Conservation (phyloP, 2,329 filamentous ascomycete species). For the Raffaelea deltoideospora region DNA sequence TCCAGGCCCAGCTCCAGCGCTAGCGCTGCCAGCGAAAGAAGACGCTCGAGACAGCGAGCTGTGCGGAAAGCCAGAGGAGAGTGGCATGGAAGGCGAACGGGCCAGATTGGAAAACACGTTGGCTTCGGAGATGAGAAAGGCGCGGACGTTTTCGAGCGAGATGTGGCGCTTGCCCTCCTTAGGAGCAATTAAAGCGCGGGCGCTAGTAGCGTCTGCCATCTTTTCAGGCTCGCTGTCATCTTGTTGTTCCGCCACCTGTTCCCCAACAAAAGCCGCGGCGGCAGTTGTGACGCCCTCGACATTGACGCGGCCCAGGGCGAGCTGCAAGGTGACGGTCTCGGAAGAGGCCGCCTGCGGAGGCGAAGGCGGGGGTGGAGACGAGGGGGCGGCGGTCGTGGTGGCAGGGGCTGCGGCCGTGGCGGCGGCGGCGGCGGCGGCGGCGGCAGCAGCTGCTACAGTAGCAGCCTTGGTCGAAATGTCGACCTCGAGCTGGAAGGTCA, state of each 20-base stretch:
- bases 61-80: slow-evolving; percentile 37
- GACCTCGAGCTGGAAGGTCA: slow-evolving; percentile 52
- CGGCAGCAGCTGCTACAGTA: not conserved
- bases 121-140: slow-evolving; percentile 51
- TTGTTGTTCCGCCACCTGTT: no score
- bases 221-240: not conserved
- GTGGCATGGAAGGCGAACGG: slow-evolving; percentile 41
- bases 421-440: not conserved
- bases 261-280: not conserved
- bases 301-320: slow-evolving; percentile 48
- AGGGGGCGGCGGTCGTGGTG: no score
- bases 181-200: slow-evolving; percentile 25
- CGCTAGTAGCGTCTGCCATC: slow-evolving; percentile 1
- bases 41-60: slow-evolving; percentile 23
- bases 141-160: slow-evolving; percentile 46
- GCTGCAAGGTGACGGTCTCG: slow-evolving; percentile 46
- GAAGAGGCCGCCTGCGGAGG: no score
- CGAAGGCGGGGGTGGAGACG: no score
- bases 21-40: no score
- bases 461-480: slow-evolving; percentile 36
- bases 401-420: slow-evolving; percentile 6
- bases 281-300: slow-evolving; percentile 48
- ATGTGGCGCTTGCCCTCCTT: slow-evolving; percentile 53
- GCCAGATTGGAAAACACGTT: slow-evolving; percentile 47
- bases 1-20: not conserved